Base-by-base conservation (phyloP, 2,329 filamentous ascomycete species). In the Fusarium denticulatum region DNA sequence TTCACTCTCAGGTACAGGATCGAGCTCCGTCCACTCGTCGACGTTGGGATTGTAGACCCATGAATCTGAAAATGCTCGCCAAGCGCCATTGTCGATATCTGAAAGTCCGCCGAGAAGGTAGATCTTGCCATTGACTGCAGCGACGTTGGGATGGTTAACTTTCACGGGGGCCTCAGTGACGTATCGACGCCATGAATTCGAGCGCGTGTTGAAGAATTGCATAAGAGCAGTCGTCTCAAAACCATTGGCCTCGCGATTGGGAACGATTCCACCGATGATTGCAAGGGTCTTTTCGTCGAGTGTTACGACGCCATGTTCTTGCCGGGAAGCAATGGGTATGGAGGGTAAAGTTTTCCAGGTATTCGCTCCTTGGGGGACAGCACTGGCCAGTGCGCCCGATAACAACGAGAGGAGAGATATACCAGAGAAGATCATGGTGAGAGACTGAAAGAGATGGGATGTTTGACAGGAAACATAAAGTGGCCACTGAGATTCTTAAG, bases 51-150 rank as follows among this genome's bases (percentile, higher is more conserved):
- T 77, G 30, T 82, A 84, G 1, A 81, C 77, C 64, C 76, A 81
- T 8, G 76, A 77, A 14, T 79, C 70, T 0, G 71, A 34, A 6
- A 78, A 60, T 2, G 78, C 79, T 18, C 64, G 49, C 81, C 81
- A 83, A 1, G 71, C 68, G 24, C 60, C 69, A 18, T 77, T 67
- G 18, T 64, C 46, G 8, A 71, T 72, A 13, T 71, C 75, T 5
- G 71, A 71, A 3, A 85, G 76, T 0, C 81, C 83, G 11, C 84
- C 83, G 6, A 85, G 74, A 1, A 85, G 55, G 61, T 84, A 85
- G 18, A 85, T 76, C 60, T 81, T 82, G 49, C 79, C 79, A 47
- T 80, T 65, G 6, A 82, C 75, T 0, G 73, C 79, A 12, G 80
- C 83, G 26, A 78, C 79, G 57, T 85, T 85, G 50, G 79, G 75